These are phyloP conservation scores for Xylariaceae sp. DNA, from an alignment of 2,329 filamentous ascomycete genomes.

Conservation along the genomic window DNA sequence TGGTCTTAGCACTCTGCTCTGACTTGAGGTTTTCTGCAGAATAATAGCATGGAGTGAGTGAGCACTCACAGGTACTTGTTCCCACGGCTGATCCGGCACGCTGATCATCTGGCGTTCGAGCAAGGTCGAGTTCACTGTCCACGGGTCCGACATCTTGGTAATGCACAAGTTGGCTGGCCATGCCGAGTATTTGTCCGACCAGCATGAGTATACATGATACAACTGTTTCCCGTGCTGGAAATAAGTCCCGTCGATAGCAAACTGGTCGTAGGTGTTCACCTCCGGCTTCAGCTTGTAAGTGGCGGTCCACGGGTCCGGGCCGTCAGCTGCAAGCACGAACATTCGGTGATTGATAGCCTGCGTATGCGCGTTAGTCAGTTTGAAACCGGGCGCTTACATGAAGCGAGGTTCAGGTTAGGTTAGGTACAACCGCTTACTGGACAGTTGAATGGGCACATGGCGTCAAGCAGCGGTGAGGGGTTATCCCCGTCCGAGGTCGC, in stretches of 20 bases:
- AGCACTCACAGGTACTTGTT: constrained; percentile 28
- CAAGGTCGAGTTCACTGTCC: constrained; percentile 31
- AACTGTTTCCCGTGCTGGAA: constrained; percentile 27
- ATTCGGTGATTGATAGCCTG: constrained; percentile 33
- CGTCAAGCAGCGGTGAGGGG: constrained; percentile 31
- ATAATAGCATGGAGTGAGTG: background rate
- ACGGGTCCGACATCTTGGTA: constrained; percentile 32
- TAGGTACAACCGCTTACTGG: constrained; percentile 19
- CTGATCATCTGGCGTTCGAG: constrained; percentile 31
- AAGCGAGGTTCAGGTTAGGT: too few species aligned
- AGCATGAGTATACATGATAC: constrained; percentile 35
- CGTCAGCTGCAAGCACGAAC: constrained; percentile 31
- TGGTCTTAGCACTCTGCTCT: too few species aligned
- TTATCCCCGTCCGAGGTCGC: constrained; percentile 32
- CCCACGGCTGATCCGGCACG: constrained; percentile 32
- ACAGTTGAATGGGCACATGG: constrained; percentile 32
- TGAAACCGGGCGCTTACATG: too few species aligned
- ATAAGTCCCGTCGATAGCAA: constrained; percentile 34
- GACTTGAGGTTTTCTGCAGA: too few species aligned
- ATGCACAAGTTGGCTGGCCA: constrained; percentile 35
- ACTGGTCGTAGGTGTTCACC: constrained; percentile 33
- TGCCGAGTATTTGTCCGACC: constrained; percentile 31
- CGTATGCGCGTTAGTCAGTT: constrained; percentile 1
- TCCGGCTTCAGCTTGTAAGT: constrained; percentile 29
- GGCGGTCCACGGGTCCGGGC: constrained; percentile 31